Percentiles rank a stretch among this genome's conserved stretches.
These are phyloP conservation scores for Sarocladium strictum DNA, from an alignment of 2,329 filamentous ascomycete species.

Conservation along the genomic window DNA sequence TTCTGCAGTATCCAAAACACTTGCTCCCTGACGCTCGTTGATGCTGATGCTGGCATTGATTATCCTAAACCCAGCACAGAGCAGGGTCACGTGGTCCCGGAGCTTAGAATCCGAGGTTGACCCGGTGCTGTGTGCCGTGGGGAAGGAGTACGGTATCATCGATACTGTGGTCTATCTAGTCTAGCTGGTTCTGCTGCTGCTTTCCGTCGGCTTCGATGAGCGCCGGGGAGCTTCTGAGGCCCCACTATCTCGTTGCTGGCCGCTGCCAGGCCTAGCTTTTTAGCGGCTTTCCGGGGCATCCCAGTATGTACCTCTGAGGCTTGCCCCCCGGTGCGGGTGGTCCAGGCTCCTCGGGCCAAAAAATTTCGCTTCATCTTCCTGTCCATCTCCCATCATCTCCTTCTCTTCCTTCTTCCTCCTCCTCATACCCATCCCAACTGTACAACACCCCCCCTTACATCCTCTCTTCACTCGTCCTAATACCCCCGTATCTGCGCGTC, in stretches of 20 bases:
- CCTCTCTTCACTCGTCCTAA: slow-evolving; percentile 17
- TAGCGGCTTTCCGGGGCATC: background rate
- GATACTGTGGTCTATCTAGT: too few species aligned
- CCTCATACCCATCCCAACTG: slow-evolving; percentile 16
- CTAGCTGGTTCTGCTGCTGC: slow-evolving; percentile 19
- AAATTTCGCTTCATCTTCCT: slow-evolving; percentile 25
- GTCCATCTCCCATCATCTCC: slow-evolving; percentile 16
- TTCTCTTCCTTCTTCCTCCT: slow-evolving; percentile 19
- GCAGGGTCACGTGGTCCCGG: background rate
- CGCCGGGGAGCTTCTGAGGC: slow-evolving; percentile 7
- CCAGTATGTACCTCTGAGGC: background rate
- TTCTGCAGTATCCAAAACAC: too few species aligned
- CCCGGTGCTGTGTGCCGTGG: background rate
- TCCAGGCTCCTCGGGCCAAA: slow-evolving; percentile 20
- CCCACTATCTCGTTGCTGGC: slow-evolving; percentile 1
- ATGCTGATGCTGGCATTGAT: too few species aligned
- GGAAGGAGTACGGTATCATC: too few species aligned
- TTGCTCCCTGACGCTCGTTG: too few species aligned
- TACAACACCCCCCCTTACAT: slow-evolving; percentile 20
- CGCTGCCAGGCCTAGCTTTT: background rate
- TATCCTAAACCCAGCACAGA: background rate
- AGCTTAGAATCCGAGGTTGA: background rate
- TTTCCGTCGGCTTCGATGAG: slow-evolving; percentile 33
- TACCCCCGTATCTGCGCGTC: slow-evolving; percentile 25
- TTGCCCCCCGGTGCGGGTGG: slow-evolving; percentile 3